phyloP scores from a whole-genome alignment of 2,329 filamentous ascomycete genomes.

The Aspergillus alliaceus region DNA sequence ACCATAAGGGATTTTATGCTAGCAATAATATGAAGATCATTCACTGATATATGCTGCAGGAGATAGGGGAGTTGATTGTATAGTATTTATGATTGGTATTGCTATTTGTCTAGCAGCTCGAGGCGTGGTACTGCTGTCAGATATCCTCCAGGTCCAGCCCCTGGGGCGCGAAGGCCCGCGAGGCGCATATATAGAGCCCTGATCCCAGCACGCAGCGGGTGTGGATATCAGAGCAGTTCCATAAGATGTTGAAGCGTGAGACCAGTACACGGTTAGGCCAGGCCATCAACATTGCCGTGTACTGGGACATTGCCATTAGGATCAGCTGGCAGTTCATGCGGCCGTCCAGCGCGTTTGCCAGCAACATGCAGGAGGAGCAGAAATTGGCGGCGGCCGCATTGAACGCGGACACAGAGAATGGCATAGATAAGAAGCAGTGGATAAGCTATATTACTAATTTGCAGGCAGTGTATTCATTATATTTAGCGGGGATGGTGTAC shows the following conservation, averaged over 20 bases:
- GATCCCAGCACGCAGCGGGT: background rate
- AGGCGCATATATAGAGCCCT: no score
- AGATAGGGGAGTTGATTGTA: background rate
- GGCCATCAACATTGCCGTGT: background rate
- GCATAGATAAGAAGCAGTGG: constrained; percentile 6
- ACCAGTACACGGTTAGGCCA: no score
- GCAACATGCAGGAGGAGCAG: background rate
- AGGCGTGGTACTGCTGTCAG: background rate
- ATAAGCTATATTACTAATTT: constrained; percentile 1
- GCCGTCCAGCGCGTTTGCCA: constrained; percentile 2
- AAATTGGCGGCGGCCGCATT: no score
- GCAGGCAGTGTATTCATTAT: no score
- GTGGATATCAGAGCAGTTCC: background rate
- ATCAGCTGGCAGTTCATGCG: constrained; percentile 10
- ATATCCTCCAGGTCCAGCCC: no score
- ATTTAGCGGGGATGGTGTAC: no score
- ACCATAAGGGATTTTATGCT: no score
- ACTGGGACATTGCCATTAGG: constrained; percentile 6
- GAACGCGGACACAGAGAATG: no score
- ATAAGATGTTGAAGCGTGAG: no score
- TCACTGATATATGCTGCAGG: no score
- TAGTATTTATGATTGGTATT: background rate
- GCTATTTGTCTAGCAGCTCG: background rate
- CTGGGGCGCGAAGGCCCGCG: no score
- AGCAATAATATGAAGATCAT: no score